Evolutionary conservation across 2,329 filamentous ascomycete genomes (phyloP), one percentile per base, ranked within the genome.

Genomic region (Aspergillus sp.): DNA sequence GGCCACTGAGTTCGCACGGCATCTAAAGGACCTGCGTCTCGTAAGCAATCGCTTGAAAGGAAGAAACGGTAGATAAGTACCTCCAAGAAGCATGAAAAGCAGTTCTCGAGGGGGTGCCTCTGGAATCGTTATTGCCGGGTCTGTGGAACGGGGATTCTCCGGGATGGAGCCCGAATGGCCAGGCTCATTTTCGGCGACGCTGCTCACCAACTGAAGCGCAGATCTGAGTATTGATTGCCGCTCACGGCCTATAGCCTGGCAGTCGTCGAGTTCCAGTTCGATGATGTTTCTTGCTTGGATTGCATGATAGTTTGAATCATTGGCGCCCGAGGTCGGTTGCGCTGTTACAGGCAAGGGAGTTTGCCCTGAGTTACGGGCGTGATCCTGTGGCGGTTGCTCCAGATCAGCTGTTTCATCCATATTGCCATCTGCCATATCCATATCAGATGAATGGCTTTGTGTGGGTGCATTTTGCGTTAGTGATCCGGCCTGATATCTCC

Each of bases 71-170:
- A 49, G 11, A n/a, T 36, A 14, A 20, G 18, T 57, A 63, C 59
- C 54, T 49, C 22, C 57, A 36, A 71, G 61, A n/a, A 70, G 65
- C 68, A 70, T 70, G 6, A 66, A 68, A 7, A 69, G 24, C 11
- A 70, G 32, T 55, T 71, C 67, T n/a, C 58, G 54, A 3, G 67
- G 58, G 10, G 68, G 68, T 12, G 20, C 14, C 18, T 56, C 55
- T 3, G 61, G 59, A 22, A 59, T 18, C 5, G 22, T 24, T 16
- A 54, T 14, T 10, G 59, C n/a, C n/a, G 57, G 54, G 9, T 63
- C 56, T 20, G 55, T 45, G 18, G 50, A 39, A 18, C 5, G 24
- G 42, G 22, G 22, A 4, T 3, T 22, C 22, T 3, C 22, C 22
- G 22, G 22, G 22, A 22, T 22, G 2, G 22, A 22, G 22, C 22